A percentile compares a stretch with the other conserved stretches of the same genome.
Evolutionary conservation across 805 yeast genomes (phyloP).

Genomic region (Scheffersomyces coipomensis): DNA sequence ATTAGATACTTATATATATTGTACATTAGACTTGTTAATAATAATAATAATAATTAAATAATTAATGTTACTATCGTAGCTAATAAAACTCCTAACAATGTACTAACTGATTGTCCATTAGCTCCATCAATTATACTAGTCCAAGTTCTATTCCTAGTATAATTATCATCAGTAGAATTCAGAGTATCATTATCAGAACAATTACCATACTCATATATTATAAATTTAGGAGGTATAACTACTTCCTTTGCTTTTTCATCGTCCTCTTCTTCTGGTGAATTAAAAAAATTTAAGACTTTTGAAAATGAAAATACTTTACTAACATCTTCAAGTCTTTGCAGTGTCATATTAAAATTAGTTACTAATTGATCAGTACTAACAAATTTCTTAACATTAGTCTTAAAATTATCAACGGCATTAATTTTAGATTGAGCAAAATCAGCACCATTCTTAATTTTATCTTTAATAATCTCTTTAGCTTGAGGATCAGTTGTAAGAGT

Average conservation of each 20-base stretch:
- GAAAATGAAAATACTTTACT: not conserved
- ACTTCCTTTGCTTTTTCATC: not conserved
- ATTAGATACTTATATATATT: not conserved
- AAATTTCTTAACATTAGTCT: not conserved
- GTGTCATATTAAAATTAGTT: not conserved
- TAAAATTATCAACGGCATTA: not conserved
- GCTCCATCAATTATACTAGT: not conserved
- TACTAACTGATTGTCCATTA: not conserved
- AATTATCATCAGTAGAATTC: not conserved
- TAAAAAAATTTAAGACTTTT: not conserved
- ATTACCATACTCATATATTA: not conserved
- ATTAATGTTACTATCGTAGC: not conserved
- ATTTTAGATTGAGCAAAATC: not conserved
- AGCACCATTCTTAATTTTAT: not conserved
- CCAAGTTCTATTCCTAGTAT: too few relatives aligned
- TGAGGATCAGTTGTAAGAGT: not conserved
- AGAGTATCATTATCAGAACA: not conserved
- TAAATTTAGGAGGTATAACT: too few relatives aligned
- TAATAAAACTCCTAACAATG: not conserved
- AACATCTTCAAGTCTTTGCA: not conserved
- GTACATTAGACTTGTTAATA: too few relatives aligned
- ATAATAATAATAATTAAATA: not conserved
- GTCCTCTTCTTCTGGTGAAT: not conserved
- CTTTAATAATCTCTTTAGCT: not conserved
- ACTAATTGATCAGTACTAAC: conserved; percentile 1